Evolutionary conservation across 1,284 basidiomycete genomes (phyloP).

Genomic region (Cystobasidiaceae sp.): DNA sequence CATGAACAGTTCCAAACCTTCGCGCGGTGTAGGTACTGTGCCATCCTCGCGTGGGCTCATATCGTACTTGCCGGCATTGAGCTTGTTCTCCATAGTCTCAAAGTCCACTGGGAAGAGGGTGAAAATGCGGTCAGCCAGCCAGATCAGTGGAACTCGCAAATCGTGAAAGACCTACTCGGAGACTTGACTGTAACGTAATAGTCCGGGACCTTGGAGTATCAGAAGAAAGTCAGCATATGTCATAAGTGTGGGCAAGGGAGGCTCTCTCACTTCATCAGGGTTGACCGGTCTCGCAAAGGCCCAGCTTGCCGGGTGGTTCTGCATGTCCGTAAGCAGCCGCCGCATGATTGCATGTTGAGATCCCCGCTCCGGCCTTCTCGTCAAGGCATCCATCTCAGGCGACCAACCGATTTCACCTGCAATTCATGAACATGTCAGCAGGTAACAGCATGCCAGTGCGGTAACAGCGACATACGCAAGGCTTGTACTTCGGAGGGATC

Average conservation of each 20-base stretch:
- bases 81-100: slow-evolving; percentile 84
- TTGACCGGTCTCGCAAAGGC: slow-evolving; percentile 80
- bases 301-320: slow-evolving; percentile 78
- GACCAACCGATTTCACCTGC: slow-evolving; percentile 59
- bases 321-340: slow-evolving; percentile 74
- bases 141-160: neutral
- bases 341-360: slow-evolving; percentile 66
- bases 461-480: neutral
- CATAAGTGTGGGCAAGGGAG: neutral
- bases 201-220: slow-evolving; percentile 53
- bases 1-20: slow-evolving; percentile 12
- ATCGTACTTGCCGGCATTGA: slow-evolving; percentile 70
- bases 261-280: slow-evolving; percentile 61
- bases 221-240: neutral
- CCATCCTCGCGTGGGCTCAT: slow-evolving; percentile 73
- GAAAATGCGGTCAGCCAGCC: neutral
- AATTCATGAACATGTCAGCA: too few relatives aligned
- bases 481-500: slow-evolving; percentile 12
- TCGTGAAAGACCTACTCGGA: neutral
- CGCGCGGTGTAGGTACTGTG: slow-evolving; percentile 43
- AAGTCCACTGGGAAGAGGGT: slow-evolving; percentile 62
- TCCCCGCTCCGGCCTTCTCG: slow-evolving; percentile 55
- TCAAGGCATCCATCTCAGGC: slow-evolving; percentile 70
- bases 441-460: neutral
- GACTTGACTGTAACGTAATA: slow-evolving; percentile 57